Conservation (phyloP, 805 yeast genomes). For the Myxozyma mucilagina region DNA sequence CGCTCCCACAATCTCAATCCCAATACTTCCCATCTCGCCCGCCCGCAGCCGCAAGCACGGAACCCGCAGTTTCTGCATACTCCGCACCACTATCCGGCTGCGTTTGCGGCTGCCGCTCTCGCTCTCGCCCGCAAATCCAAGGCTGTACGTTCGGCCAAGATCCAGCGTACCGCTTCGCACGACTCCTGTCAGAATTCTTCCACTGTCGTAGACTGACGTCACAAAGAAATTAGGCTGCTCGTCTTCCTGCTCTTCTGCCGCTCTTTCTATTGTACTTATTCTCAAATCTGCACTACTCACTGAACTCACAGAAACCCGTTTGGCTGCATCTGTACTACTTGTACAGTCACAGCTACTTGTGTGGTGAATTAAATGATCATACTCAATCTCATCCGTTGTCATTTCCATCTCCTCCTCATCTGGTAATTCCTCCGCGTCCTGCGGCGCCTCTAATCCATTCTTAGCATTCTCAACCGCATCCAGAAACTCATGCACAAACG, state of each 20-base stretch:
- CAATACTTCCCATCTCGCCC: constrained; percentile 30
- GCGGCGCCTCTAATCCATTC: neutral
- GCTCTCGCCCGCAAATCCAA: constrained; percentile 5
- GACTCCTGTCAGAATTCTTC: constrained; percentile 27
- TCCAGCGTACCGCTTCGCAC: constrained; percentile 23
- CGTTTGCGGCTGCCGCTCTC: neutral
- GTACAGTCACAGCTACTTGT: constrained; percentile 16
- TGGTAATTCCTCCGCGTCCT: neutral
- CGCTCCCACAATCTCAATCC: constrained; percentile 20
- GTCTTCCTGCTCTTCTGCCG: neutral
- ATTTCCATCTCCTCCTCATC: neutral
- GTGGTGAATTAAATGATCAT: constrained; percentile 21
- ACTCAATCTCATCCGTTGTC: neutral
- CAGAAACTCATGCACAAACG: constrained; percentile 21
- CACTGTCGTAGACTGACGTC: constrained; percentile 28
- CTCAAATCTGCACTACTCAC: neutral
- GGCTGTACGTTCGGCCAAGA: constrained; percentile 18
- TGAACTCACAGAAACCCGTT: constrained; percentile 2
- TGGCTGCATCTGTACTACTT: neutral
- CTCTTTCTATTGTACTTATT: neutral
- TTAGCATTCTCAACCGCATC: constrained; percentile 12
- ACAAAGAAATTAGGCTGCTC: constrained; percentile 20
- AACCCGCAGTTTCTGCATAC: constrained; percentile 24
- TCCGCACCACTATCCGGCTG: constrained; percentile 16
- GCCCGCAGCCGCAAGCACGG: constrained; percentile 18